Conservation (phyloP, 768 basidiomycete species). For the Mycena crocata region DNA sequence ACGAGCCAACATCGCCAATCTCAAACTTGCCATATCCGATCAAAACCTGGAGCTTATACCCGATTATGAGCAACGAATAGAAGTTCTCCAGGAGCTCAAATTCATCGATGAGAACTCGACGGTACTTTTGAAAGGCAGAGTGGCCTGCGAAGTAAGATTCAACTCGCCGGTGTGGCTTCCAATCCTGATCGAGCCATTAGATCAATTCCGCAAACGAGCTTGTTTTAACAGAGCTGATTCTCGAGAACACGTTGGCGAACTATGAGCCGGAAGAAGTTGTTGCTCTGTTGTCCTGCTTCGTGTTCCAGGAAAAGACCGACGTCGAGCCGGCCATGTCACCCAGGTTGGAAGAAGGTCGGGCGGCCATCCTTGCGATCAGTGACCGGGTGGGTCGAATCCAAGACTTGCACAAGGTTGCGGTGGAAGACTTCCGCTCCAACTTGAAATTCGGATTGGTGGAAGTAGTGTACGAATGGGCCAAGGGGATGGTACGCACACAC, state of each 20-base stretch:
- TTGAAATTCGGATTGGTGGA: slow-evolving; percentile 94
- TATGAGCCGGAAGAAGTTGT: slow-evolving; percentile 98
- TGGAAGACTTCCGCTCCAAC: slow-evolving; percentile 79
- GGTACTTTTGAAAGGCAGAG: slow-evolving; percentile 94
- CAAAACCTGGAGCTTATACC: slow-evolving; percentile 97
- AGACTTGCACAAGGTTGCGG: slow-evolving; percentile 79
- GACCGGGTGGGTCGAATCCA: slow-evolving; percentile 87
- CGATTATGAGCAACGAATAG: slow-evolving; percentile 95
- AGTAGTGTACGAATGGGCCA: slow-evolving; percentile 99
- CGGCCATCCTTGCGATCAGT: slow-evolving; percentile 80
- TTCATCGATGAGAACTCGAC: slow-evolving; percentile 98
- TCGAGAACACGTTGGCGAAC: slow-evolving; percentile 91
- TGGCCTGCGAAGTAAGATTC: slow-evolving; percentile 92
- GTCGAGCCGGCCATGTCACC: slow-evolving; percentile 85
- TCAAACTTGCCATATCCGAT: slow-evolving; percentile 92
- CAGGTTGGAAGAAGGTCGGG: slow-evolving; percentile 83
- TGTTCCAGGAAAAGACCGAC: slow-evolving; percentile 98
- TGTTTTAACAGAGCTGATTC: slow-evolving; percentile 93
- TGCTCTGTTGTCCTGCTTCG: slow-evolving; percentile 94
- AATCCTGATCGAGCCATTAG: slow-evolving; percentile 52
- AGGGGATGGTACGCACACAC: slow-evolving; percentile 85
- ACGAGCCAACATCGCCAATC: slow-evolving; percentile 75
- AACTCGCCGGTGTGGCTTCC: not conserved
- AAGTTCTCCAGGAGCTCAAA: slow-evolving; percentile 88
- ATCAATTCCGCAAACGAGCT: slow-evolving; percentile 99